A percentile compares a stretch with the other conserved stretches of the same genome.
These are phyloP conservation scores for Gnetum montanum DNA, from an alignment of 75 land plant genomes.

Conservation along the genomic window DNA sequence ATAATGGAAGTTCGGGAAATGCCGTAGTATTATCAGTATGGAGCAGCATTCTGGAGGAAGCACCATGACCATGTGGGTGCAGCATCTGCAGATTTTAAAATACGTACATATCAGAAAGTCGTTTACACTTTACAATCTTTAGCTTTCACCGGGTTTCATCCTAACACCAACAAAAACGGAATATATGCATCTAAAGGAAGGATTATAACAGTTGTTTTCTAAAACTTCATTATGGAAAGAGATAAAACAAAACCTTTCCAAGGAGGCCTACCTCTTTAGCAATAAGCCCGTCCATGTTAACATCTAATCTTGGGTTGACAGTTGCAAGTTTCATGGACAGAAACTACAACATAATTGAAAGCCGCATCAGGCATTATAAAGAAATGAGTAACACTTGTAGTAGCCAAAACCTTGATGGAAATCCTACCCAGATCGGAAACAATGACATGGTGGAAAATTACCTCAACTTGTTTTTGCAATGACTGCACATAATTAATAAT, in stretches of 20 bases:
- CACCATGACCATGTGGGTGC: slow-evolving; percentile 22
- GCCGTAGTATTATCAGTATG: slow-evolving; percentile 20
- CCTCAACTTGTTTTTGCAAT: slow-evolving; percentile 91
- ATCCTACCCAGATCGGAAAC: too few species aligned
- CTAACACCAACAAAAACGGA: not conserved
- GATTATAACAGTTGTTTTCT: too few species aligned
- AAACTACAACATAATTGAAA: slow-evolving; percentile 33
- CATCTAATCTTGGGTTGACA: slow-evolving; percentile 54
- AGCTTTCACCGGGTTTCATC: not conserved
- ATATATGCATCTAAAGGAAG: too few species aligned
- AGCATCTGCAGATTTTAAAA: slow-evolving; percentile 22
- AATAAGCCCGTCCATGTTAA: slow-evolving; percentile 53
- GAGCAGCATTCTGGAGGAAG: slow-evolving; percentile 14
- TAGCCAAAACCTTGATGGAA: too few species aligned
- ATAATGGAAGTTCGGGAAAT: slow-evolving; percentile 15
- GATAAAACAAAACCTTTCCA: not conserved
- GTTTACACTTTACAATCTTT: not conserved
- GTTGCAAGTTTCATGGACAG: slow-evolving; percentile 89
- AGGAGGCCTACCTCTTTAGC: slow-evolving; percentile 56
- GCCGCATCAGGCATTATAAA: not conserved
- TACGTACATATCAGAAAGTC: not conserved
- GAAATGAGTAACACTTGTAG: not conserved
- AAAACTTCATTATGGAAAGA: too few species aligned
- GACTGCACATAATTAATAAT: slow-evolving; percentile 96
- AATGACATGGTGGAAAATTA: slow-evolving; percentile 8